These are phyloP conservation scores for Pezicula rhizophila DNA, from an alignment of 2,329 filamentous ascomycete genomes.

Conservation along the genomic window DNA sequence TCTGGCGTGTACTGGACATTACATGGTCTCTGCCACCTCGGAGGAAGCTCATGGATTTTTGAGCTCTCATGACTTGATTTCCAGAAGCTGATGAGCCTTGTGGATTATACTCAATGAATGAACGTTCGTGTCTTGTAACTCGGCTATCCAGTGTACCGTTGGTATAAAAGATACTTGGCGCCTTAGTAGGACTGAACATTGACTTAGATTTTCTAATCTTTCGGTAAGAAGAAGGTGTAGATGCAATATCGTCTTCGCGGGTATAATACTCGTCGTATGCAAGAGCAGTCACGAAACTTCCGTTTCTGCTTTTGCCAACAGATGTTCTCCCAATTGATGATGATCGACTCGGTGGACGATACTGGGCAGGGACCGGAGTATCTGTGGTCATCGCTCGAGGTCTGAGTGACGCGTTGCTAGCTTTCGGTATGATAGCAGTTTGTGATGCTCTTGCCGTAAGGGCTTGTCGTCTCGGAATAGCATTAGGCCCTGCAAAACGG, in stretches of 20 bases:
- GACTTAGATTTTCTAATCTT: conserved; percentile 50
- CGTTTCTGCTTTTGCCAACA: conserved; percentile 13
- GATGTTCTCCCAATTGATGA: conserved; percentile 26
- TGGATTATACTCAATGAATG: not conserved
- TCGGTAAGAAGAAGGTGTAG: conserved; percentile 41
- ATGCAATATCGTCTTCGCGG: conserved; percentile 41
- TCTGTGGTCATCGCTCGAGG: conserved; percentile 23
- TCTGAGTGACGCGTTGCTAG: conserved; percentile 14
- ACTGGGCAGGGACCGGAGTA: conserved; percentile 21
- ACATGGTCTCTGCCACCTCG: conserved; percentile 25
- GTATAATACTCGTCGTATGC: conserved; percentile 39
- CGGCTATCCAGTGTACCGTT: conserved; percentile 21
- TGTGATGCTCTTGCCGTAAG: conserved; percentile 16
- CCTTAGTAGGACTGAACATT: conserved; percentile 36
- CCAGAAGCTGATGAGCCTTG: not conserved
- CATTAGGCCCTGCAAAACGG: conserved; percentile 35
- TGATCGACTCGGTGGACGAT: conserved; percentile 25
- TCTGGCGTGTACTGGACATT: conserved; percentile 14
- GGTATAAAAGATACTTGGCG: conserved; percentile 21
- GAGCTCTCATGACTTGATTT: conserved; percentile 32
- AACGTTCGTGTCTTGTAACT: not conserved
- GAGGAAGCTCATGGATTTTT: conserved; percentile 52
- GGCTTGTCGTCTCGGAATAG: conserved; percentile 18
- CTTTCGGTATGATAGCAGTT: conserved; percentile 7
- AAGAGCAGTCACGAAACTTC: conserved; percentile 32